A percentile compares a stretch with the other conserved stretches of the same genome.
phyloP scores from a whole-genome alignment of 2,329 filamentous ascomycete genomes.

The Didymella keratinophila region DNA sequence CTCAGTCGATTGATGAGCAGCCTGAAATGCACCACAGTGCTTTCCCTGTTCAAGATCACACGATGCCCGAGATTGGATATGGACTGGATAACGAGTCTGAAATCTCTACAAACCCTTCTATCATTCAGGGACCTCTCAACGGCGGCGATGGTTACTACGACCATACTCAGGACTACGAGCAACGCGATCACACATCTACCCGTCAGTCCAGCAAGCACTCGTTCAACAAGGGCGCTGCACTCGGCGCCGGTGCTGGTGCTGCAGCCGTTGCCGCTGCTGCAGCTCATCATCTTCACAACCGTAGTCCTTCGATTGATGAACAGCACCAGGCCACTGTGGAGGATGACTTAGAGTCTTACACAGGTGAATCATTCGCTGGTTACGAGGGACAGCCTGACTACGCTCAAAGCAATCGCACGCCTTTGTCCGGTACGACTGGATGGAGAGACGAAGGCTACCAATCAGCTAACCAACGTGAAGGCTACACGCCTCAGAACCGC shows the following conservation, averaged over 20 bases:
- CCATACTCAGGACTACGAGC: constrained; percentile 51
- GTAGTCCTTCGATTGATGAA: constrained; percentile 38
- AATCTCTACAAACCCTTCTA: constrained; percentile 83
- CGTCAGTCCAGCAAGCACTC: constrained; percentile 40
- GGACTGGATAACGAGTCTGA: constrained; percentile 66
- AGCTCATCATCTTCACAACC: constrained; percentile 51
- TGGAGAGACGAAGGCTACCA: constrained; percentile 87
- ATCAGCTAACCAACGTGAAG: constrained; percentile 71
- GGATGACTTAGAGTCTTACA: constrained; percentile 47
- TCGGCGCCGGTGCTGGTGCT: constrained; percentile 59
- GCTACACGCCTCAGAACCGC: constrained; percentile 54
- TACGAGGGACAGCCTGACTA: constrained; percentile 45
- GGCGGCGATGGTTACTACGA: constrained; percentile 57
- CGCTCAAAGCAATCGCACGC: constrained; percentile 43
- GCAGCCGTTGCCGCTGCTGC: constrained; percentile 63
- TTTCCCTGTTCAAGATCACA: constrained; percentile 72
- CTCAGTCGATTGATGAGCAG: constrained; percentile 55
- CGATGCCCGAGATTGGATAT: constrained; percentile 80
- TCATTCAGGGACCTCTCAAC: constrained; percentile 77
- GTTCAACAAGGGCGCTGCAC: constrained; percentile 43
- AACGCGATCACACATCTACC: constrained; percentile 42
- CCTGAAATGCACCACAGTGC: constrained; percentile 73
- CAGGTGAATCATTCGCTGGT: constrained; percentile 46
- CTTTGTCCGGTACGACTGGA: constrained; percentile 61
- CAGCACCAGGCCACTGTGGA: constrained; percentile 50